Evolutionary conservation across 2,329 filamentous ascomycete species (phyloP), one percentile per base, ranked within the genome.

Genomic region (Sporothrix humicola): DNA sequence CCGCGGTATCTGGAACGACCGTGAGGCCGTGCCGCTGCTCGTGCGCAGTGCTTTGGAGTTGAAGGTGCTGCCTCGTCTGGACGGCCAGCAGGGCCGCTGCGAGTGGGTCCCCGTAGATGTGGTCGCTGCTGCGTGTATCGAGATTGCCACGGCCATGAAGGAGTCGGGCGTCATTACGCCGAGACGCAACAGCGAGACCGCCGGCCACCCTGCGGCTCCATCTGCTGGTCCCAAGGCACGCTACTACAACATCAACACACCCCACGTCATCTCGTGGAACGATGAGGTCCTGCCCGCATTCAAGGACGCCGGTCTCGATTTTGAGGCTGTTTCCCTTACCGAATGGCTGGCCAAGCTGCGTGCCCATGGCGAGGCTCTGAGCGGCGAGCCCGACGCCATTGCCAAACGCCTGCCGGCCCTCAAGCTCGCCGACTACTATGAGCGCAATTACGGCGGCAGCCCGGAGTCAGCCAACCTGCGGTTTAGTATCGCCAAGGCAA

Each of bases 1-100:
- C 0, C 74, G 80, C 20, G 87, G 86, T 0, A 77, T 85, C 4
- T 88, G 87, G 87, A 88, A 87, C 75, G 78, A 79, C 7, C 83
- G 80, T 0, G 87, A 88, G 74, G 86, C 85, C 0, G 85, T 88
- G 17, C 85, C 87, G 0, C 76, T 89, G 63, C 83, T 89, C 76
- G 79, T 89, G 0, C 83, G 83, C 44, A 84, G 81, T 2, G 84
- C 84, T 0, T 78, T 78, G 0, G 83, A 85, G 0, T 81, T 85
- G 0, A 82, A 83, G 1, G 79, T 81, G 0, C 79, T 89, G 2
- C 86, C 86, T 1, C 78, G 78, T 9, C 79, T 89, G 0, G 77
- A 82, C 1, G 85, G 59, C 13, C 71, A 87, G 76, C 80, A 56
- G 17, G 73, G 71, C 37, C 71, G 73, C 48, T 81, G 82, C 9